Percentiles rank a stretch among this genome's conserved stretches.
Conservation (phyloP, 2,329 filamentous ascomycete species). For the Penicillium sp. region DNA sequence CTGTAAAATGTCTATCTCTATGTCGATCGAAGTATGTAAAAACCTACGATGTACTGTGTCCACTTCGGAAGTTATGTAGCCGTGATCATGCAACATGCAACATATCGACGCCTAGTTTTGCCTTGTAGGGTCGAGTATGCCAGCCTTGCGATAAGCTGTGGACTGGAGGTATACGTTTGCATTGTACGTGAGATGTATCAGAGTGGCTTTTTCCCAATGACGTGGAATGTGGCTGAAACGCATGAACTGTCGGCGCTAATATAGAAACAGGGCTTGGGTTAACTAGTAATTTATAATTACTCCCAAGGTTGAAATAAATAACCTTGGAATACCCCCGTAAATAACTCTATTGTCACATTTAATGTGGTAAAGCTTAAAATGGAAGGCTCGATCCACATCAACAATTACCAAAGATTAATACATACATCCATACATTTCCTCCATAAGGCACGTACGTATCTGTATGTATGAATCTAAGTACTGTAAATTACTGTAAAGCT, state of each 20-base stretch:
- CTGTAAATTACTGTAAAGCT: neutral
- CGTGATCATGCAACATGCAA: neutral
- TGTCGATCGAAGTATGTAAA: neutral
- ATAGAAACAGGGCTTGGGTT: too few relatives aligned
- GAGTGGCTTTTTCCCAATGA: neutral
- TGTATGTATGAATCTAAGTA: neutral
- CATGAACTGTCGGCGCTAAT: neutral
- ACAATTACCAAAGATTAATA: neutral
- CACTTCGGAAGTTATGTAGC: neutral
- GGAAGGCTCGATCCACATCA: neutral
- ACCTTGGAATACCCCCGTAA: too few relatives aligned
- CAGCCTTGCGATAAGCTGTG: neutral
- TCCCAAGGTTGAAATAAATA: neutral
- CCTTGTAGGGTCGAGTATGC: neutral
- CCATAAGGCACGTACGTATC: neutral
- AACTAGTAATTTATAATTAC: neutral
- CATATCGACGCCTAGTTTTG: neutral
- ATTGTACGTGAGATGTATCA: neutral
- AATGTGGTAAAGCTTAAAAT: neutral
- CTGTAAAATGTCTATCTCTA: neutral
- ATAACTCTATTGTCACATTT: neutral
- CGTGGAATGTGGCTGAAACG: neutral
- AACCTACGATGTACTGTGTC: neutral
- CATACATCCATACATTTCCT: neutral
- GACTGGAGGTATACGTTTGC: neutral